phyloP scores from a whole-genome alignment of 2,329 filamentous ascomycete species.

The Pleurostoma richardsiae region DNA sequence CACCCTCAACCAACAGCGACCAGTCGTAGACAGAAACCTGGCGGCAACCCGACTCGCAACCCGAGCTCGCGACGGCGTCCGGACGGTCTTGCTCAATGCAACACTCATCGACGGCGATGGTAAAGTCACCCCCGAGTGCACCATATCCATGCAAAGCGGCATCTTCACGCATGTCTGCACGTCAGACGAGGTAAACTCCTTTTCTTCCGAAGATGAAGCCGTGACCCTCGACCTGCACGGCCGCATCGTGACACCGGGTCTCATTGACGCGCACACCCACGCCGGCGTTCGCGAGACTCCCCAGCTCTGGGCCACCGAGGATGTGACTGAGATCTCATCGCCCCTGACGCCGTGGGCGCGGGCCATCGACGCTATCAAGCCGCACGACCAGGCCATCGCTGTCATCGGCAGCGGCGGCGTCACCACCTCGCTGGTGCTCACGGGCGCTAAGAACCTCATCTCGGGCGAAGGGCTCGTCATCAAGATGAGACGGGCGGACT shows the following conservation, averaged over 20 bases:
- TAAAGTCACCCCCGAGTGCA: constrained; percentile 11
- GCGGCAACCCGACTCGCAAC: constrained; percentile 8
- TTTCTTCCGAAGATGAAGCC: constrained; percentile 1
- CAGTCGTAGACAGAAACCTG: constrained; percentile 8
- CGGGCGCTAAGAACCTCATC: constrained; percentile 14
- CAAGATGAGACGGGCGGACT: constrained; percentile 13
- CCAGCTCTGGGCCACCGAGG: constrained; percentile 12
- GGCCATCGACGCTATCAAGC: constrained; percentile 13
- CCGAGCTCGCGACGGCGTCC: constrained; percentile 1
- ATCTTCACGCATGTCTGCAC: constrained; percentile 11
- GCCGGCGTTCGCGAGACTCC: constrained; percentile 9
- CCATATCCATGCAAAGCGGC: constrained; percentile 14
- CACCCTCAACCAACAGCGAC: constrained; percentile 9
- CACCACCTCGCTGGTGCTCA: constrained; percentile 13
- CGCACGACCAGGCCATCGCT: constrained; percentile 12
- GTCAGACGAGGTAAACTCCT: not conserved
- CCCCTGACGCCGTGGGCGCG: constrained; percentile 14
- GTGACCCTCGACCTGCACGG: constrained; percentile 10
- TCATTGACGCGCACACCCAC: constrained; percentile 15
- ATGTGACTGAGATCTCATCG: constrained; percentile 12
- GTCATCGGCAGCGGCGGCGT: constrained; percentile 16
- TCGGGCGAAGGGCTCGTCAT: constrained; percentile 14
- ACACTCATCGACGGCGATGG: constrained; percentile 19
- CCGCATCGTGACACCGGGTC: constrained; percentile 13
- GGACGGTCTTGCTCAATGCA: constrained; percentile 15